Evolutionary conservation across 139 green algal genomes (phyloP), one percentile per base, ranked within the genome.

Genomic region (Asterochloris sp.): DNA sequence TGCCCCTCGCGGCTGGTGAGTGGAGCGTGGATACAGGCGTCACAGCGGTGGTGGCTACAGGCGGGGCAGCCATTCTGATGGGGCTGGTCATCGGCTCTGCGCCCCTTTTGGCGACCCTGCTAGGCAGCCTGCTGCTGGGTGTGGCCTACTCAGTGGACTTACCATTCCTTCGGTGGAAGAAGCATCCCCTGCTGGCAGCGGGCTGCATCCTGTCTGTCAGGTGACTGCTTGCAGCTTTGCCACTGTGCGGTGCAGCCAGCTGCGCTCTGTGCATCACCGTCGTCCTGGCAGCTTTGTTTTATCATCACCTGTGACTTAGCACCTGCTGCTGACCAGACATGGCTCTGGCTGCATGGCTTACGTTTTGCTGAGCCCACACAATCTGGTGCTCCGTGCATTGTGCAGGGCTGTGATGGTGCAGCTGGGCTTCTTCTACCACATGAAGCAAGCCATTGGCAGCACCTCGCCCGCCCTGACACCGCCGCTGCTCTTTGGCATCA

Each of bases 151-250:
- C 92, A 0, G 90, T 83, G 1, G 92, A 98, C 60, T 79, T 98
- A 21, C 94, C 95, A 0, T 92, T 96, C 38, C 90, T 99, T 83
- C 82, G 96, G 8, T 99, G 95, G 96, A 99, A 99, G 90, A 85
- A 91, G 8, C 93, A 90, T 19, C 95, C 96, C 1, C 73, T 97
- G 62, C 83, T 95, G 64, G 94, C 95, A 11, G 93, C 95, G 0
- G 79, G 69, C 10, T 98, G 94, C 89, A 98, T 98, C 69, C 84
- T 98, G 28, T 83, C 89, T 13, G 92, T 98, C 61, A 82, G 87
- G 87, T 91, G 62, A n/a, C 10, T 69, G 12, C 16, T 68, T 60
- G 10, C 9, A 71, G 17, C 66, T 71, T 26, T 71, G 66, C 66
- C 66, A 71, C 66, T 71, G 17, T 71, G 66, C 17, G 17, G 66